Base-by-base conservation (phyloP, 176 grass and related monocot species). In the Pontederia paniculata region DNA sequence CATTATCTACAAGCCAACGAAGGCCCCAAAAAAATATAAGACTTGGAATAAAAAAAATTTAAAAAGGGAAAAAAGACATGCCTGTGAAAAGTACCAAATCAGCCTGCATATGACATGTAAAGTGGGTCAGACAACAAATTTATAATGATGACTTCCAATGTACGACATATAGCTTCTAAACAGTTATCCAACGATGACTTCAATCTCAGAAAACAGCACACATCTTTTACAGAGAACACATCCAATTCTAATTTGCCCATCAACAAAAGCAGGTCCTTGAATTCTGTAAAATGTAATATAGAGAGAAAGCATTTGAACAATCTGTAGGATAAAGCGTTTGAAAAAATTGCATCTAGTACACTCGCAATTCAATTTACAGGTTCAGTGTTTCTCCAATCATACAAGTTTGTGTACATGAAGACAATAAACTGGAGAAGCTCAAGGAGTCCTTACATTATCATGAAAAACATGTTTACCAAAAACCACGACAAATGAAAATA, bases 51-150 rank as follows among this genome's bases (percentile, higher is more conserved):
- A 42, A 15, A 12, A 66, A 41, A 18, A 22, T 55, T 11, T 23
- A 17, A 63, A 55, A 67, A 15, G 17, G 25, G 22, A 9, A 57
- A 74, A 55, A n/a, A 42, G 22, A 22, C 1, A 2, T 76, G 79
- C 91, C 91, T 74, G 86, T 97, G 70, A 97, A 88, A 73, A 97
- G 80, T 58, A 97, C 80, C 72, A 97, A 64, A 78, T 90, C 86
- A 12, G 86, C 82, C 93, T 97, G 86, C 83, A 80, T 81, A 59
- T 78, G 37, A 84, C 18, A 74, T 14, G 42, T 18, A 70, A 60
- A 60, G 11, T 17, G 66, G 49, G 61, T 97, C 57, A 81, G 65
- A 21, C 52, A 44, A 52, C 44, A 42, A 47, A 57, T 6, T 46
- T 18, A 16, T 44, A 55, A 6, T 44, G 78, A 61, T 76, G 9